Evolutionary conservation across 176 grass and related monocot genomes (phyloP).

Genomic region (Phragmites australis): DNA sequence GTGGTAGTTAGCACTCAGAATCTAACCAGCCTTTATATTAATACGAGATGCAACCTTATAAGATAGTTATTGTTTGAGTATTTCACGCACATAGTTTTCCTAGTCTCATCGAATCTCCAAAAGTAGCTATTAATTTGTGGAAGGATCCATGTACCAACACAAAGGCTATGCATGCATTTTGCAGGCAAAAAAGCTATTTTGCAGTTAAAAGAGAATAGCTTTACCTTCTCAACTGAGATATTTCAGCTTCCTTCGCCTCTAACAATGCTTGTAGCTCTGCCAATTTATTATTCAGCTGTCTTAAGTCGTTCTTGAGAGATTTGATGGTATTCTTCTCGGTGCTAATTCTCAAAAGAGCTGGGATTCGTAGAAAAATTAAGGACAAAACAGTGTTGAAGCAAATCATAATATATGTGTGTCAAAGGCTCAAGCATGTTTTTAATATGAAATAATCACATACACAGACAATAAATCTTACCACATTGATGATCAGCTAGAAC

Average conservation of each 20-base stretch:
- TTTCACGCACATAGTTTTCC: not conserved
- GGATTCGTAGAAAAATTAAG: conserved; percentile 78
- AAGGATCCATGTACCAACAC: not conserved
- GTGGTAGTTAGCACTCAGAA: conserved; percentile 7
- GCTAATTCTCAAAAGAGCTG: conserved; percentile 87
- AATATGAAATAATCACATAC: conserved; percentile 13
- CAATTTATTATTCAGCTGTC: conserved; percentile 87
- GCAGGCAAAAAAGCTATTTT: not conserved
- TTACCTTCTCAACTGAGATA: conserved; percentile 76
- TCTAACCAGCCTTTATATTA: conserved; percentile 24
- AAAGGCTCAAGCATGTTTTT: not conserved
- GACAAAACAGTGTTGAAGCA: conserved; percentile 41
- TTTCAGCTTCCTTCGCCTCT: conserved; percentile 81
- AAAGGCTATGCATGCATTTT: conserved; percentile 11
- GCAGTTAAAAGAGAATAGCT: conserved; percentile 27
- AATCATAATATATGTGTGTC: conserved; percentile 14
- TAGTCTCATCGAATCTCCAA: conserved; percentile 1
- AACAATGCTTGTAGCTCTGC: conserved; percentile 85
- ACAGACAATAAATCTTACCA: not conserved
- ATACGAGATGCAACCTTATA: not conserved
- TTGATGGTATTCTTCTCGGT: conserved; percentile 89
- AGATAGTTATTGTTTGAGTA: conserved; percentile 19
- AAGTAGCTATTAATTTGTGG: conserved; percentile 6
- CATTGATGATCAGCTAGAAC: not conserved
- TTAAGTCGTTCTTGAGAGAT: conserved; percentile 82